Evolutionary conservation across 768 basidiomycete species (phyloP).

Genomic region (Amanita exitialis): DNA sequence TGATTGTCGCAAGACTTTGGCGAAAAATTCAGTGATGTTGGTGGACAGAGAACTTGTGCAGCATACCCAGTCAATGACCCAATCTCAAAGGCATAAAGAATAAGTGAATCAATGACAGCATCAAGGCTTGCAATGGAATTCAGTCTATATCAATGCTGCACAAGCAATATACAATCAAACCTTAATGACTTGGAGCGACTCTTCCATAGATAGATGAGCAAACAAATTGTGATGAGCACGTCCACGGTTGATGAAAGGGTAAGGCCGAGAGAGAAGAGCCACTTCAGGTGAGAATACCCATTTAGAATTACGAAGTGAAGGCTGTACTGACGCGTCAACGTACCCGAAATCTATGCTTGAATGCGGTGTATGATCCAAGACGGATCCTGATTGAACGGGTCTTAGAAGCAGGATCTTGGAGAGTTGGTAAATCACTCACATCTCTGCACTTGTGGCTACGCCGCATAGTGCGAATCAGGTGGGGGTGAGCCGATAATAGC

Average conservation of each 20-base stretch:
- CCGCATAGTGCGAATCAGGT: not conserved
- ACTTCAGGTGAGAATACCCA: slow-evolving; percentile 15
- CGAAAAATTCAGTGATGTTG: not conserved
- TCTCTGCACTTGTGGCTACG: slow-evolving; percentile 15
- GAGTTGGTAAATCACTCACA: slow-evolving; percentile 9
- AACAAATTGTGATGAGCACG: slow-evolving; percentile 23
- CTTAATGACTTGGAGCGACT: slow-evolving; percentile 22
- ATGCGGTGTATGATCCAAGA: slow-evolving; percentile 9
- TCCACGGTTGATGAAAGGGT: slow-evolving; percentile 30
- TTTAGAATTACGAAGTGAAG: not conserved
- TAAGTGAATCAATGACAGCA: slow-evolving; percentile 26
- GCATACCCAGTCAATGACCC: slow-evolving; percentile 28
- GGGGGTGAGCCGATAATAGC: too few species aligned
- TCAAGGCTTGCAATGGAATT: slow-evolving; percentile 19
- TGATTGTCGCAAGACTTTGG: slow-evolving; percentile 29
- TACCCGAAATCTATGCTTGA: slow-evolving; percentile 13
- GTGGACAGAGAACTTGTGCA: not conserved
- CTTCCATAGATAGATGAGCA: slow-evolving; percentile 21
- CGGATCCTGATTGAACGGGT: slow-evolving; percentile 12
- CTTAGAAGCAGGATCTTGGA: not conserved
- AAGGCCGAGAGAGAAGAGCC: slow-evolving; percentile 34
- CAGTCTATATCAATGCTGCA: not conserved
- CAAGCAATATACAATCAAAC: slow-evolving; percentile 10
- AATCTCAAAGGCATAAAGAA: slow-evolving; percentile 33
- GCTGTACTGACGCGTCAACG: not conserved